A percentile compares a stretch with the other conserved stretches of the same genome.
phyloP scores from a whole-genome alignment of 179 eudicot species.

The Silene noctiflora region DNA sequence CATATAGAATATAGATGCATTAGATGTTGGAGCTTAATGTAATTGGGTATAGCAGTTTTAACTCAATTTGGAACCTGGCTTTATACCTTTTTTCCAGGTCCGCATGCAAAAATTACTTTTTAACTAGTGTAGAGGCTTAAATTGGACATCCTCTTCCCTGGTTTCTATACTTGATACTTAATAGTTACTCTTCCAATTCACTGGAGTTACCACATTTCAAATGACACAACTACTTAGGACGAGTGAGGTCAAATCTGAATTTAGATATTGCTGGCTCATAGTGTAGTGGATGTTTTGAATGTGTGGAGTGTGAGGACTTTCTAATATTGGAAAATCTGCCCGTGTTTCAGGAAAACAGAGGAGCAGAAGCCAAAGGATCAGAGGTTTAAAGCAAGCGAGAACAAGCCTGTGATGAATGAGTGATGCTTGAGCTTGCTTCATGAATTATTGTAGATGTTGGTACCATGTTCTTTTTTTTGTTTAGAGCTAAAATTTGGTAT shows the following conservation, averaged over 20 bases:
- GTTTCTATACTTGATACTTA: too few relatives aligned
- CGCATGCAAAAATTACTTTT: not conserved
- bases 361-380: conserved; percentile 89
- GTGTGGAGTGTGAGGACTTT: not conserved
- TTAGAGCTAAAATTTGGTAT: not conserved
- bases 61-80: not conserved
- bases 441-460: not conserved
- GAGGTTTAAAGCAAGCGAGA: conserved; percentile 80
- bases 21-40: not conserved
- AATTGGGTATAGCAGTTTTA: not conserved
- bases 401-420: conserved; percentile 90
- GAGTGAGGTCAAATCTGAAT: too few relatives aligned
- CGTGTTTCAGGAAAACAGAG: conserved; percentile 61
- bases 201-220: too few relatives aligned
- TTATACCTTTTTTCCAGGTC: not conserved
- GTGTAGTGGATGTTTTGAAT: not conserved
- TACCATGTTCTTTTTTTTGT: not conserved
- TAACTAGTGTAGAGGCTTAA: not conserved
- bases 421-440: conserved; percentile 22
- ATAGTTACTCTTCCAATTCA: too few relatives aligned
- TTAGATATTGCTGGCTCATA: not conserved
- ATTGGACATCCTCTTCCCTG: not conserved
- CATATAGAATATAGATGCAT: not conserved
- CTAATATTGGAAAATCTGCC: not conserved
- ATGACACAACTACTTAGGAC: too few relatives aligned